These are phyloP conservation scores for Solanum pennellii DNA, from an alignment of 257 asterid species.

Conservation along the genomic window DNA sequence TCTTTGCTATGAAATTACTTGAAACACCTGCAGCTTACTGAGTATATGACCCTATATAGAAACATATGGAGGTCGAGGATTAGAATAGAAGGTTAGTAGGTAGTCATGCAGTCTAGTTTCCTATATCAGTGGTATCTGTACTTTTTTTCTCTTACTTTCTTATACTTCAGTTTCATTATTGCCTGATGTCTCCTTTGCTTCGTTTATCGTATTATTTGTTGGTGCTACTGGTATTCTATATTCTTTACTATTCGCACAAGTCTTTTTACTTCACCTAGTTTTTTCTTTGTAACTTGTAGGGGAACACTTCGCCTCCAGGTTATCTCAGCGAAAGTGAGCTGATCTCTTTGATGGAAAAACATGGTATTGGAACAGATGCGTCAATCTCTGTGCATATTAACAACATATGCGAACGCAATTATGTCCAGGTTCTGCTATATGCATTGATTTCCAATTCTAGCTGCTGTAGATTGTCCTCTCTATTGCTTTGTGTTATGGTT, in stretches of 20 bases:
- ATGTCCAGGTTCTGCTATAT: slow-evolving; percentile 56
- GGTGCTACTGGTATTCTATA: not conserved
- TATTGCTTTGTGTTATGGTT: not conserved
- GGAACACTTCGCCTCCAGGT: slow-evolving; percentile 74
- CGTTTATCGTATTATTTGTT: not conserved
- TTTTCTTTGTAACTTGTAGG: slow-evolving; percentile 33
- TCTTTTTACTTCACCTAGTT: not conserved
- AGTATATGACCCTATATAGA: not conserved
- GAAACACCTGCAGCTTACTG: not conserved
- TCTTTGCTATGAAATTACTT: not conserved
- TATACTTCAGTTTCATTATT: not conserved
- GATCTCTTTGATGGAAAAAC: slow-evolving; percentile 85
- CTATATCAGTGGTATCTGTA: not conserved
- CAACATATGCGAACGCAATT: slow-evolving; percentile 85
- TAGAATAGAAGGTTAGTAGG: not conserved
- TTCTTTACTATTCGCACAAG: not conserved
- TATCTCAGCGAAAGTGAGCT: slow-evolving; percentile 82
- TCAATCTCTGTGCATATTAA: slow-evolving; percentile 86
- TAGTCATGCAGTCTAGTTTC: not conserved
- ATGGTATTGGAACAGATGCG: slow-evolving; percentile 95
- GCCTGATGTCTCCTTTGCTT: not conserved
- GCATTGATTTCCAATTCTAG: slow-evolving; percentile 5
- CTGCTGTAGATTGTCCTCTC: not conserved
- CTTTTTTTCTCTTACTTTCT: not conserved
- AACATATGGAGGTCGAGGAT: not conserved